Evolutionary conservation across 108 stramenopile species (phyloP), one percentile per base, ranked within the genome.

Genomic region (Conticribra guillardii): DNA sequence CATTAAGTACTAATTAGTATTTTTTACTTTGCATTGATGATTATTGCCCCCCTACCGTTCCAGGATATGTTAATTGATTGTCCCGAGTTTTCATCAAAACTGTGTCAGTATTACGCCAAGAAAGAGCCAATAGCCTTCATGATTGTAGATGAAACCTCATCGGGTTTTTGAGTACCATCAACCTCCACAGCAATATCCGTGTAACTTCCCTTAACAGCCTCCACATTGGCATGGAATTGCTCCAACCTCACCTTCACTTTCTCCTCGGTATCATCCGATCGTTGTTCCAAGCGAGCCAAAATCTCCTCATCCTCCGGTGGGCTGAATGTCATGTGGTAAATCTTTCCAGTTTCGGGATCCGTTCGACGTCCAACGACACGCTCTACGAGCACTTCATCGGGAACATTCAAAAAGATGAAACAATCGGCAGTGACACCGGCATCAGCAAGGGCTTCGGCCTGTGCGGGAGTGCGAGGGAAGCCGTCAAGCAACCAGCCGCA

Each of bases 401-500:
- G 96, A 28, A 99, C 98, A 60, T 98, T 85, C 22, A 99, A 77
- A 53, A 97, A 88, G 32, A 99, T 48, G 80, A 99, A 97, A 54
- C 89, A 83, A 73, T 97, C 91, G 21, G 96, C 88, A 41, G 68
- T 34, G 51, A 96, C 73, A 29, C 97, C 98, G 54, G 85, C 83
- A 19, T 85, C 87, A 45, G 76, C 73, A 18, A 99, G 80, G 4
- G 97, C 96, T 29, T 92, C 84, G 46, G 97, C 96, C 82, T 98
- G 97, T 3, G 92, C 93, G 27, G 76, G 82, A 3, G 98, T 99
- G 19, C 98, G 91, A 2, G 98, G 98, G 79, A 98, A 98, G 18
- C 98, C 98, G 67, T 99, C 98, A 18, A 99, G 83, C 54, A 99
- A 85, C 96, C 97, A 99, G 19, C 98, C 98, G 3, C 85, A 82